Base-by-base conservation (phyloP, 148 eudicot genomes). In the Camellia japonica region DNA sequence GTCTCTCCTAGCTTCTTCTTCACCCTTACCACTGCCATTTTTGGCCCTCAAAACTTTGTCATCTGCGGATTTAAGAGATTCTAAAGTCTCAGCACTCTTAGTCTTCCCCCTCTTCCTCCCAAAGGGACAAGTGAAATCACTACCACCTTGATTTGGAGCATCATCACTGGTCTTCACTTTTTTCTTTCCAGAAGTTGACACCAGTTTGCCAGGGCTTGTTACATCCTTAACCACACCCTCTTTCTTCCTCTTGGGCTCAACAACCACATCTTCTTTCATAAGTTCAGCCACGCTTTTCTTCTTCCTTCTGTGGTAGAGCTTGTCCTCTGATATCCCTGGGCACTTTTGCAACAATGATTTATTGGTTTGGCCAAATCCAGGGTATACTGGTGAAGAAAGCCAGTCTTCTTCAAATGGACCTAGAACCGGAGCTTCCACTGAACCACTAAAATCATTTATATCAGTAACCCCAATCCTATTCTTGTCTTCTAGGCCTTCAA, bases 401-500 rank as follows among this genome's bases (percentile, higher is more conserved):
- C 66, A 79, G 44, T 77, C 86, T 59, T 83, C 93, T 49, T 91
- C 89, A 42, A 56, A 74, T 44, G 91, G 84, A 73, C 88, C 86
- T 54, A 59, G 74, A 7, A 74, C 41, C 6, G 84, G 84, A 71
- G 68, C 82, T 10, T 83, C 90, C 56, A 70, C 30, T 4, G 75
- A 78, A 23, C 19, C 79, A 51, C 71, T 79, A 6, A 78, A 54
- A 77, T 84, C 79, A 77, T 75, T 77, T 8, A 15, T 12, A 67
- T 54, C 61, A 10, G 71, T 67, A 42, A 3, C 60, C 49, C 38
- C 74, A 66, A 42, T 51, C 18, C 79, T 43, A 55, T 46, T 74
- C 76, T 87, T 68, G 62, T 87, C 90, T 73, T 85, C 88, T 77
- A 86, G 81, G 49, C 90, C 94, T 82, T 87, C 93, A 72, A 86